A percentile compares a stretch with the other conserved stretches of the same genome.
Evolutionary conservation across 768 basidiomycete genomes (phyloP).

Genomic region (Tephrocybe sp.): DNA sequence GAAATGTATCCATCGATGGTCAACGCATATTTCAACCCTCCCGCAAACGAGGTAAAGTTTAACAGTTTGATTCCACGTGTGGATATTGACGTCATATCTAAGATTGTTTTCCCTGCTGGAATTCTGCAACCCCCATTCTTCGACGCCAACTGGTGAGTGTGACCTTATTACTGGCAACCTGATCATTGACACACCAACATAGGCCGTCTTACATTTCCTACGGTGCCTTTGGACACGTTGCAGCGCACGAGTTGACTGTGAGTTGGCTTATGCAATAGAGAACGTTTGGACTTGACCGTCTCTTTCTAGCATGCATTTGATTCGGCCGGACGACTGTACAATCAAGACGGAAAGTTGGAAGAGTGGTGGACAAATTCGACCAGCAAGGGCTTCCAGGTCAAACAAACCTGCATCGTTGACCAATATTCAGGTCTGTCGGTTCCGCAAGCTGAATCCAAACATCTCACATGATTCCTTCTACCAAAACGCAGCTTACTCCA

Average conservation of each 20-base stretch:
- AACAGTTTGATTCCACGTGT: neutral
- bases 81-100: neutral
- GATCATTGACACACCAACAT: constrained; percentile 2
- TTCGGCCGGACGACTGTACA: constrained; percentile 86
- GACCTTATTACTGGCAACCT: neutral
- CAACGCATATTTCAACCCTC: constrained; percentile 87
- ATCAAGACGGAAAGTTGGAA: constrained; percentile 83
- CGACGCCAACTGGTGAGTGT: constrained; percentile 69
- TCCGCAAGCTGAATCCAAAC: neutral
- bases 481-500: constrained; percentile 62
- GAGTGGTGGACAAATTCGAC: constrained; percentile 95
- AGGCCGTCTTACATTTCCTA: constrained; percentile 92
- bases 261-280: constrained; percentile 19
- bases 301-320: constrained; percentile 79
- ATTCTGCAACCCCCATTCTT: constrained; percentile 95
- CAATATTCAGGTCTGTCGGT: constrained; percentile 73
- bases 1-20: constrained; percentile 87
- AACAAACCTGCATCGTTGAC: constrained; percentile 85
- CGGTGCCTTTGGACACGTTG: constrained; percentile 90
- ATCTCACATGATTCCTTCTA: neutral
- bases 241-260: constrained; percentile 90
- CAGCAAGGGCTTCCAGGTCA: constrained; percentile 76
- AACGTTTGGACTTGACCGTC: neutral
- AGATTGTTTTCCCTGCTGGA: constrained; percentile 97
- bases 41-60: constrained; percentile 73